Evolutionary conservation across 345 rosid species (phyloP).

Genomic region (Sisymbrium altissimum): DNA sequence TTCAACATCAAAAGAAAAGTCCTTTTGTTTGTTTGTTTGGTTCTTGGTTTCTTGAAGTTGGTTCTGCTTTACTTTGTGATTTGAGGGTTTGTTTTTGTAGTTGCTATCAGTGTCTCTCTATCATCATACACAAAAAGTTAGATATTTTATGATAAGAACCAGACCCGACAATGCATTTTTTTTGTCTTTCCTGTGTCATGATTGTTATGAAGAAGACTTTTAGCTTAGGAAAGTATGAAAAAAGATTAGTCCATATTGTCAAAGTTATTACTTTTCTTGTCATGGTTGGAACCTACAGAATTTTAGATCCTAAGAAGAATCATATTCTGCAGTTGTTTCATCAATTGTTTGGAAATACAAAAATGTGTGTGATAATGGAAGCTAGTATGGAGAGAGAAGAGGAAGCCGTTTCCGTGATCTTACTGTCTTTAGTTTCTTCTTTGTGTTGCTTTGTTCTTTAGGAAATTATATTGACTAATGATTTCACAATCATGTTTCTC

Average conservation of each 20-base stretch:
- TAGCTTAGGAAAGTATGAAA: neutral
- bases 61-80: too few relatives aligned
- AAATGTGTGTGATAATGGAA: neutral
- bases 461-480: neutral
- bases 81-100: neutral
- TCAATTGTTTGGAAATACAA: neutral
- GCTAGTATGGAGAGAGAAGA: neutral
- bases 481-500: constrained; percentile 21
- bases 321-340: neutral
- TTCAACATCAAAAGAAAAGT: neutral
- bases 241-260: neutral
- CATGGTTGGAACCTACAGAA: neutral
- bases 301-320: neutral
- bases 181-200: neutral
- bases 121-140: neutral
- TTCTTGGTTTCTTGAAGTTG: neutral
- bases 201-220: neutral
- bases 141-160: neutral
- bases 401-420: neutral
- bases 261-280: neutral
- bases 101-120: neutral
- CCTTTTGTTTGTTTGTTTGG: neutral
- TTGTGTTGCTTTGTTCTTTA: neutral
- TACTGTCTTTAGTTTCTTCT: neutral
- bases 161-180: neutral